Conservation (phyloP, 2,329 filamentous ascomycete genomes). For the Penicillium sp. region DNA sequence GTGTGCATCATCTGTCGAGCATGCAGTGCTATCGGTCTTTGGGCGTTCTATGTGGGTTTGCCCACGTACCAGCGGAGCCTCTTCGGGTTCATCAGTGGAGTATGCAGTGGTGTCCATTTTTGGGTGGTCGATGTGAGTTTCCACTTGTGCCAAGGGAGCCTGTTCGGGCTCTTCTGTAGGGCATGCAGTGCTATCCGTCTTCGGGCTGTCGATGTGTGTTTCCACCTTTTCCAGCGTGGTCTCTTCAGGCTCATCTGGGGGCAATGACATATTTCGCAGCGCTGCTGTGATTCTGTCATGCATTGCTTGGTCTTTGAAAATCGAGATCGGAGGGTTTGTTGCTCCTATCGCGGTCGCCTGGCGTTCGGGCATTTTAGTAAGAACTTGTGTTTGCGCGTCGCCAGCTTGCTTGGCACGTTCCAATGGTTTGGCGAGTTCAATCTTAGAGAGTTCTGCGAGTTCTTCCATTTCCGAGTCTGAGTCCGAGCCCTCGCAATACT, state of each 20-base stretch:
- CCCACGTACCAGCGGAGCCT: background rate
- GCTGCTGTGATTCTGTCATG: slow-evolving; percentile 15
- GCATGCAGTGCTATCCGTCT: background rate
- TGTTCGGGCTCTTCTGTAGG: background rate
- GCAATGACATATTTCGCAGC: slow-evolving; percentile 1
- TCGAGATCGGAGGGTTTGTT: background rate
- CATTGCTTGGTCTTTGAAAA: slow-evolving; percentile 9
- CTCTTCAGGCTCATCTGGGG: background rate
- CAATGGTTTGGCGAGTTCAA: background rate
- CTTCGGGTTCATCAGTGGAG: background rate
- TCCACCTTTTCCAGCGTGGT: background rate
- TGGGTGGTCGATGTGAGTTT: background rate
- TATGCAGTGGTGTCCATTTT: background rate
- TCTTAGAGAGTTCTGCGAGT: background rate
- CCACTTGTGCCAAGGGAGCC: background rate
- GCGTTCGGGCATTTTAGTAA: background rate
- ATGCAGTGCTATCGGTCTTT: background rate
- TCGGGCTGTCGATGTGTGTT: background rate
- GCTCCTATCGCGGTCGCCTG: background rate
- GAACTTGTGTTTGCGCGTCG: background rate
- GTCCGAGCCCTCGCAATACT: slow-evolving; percentile 13
- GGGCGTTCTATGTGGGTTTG: background rate
- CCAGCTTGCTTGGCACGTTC: background rate
- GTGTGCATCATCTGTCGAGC: background rate
- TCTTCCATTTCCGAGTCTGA: slow-evolving; percentile 6